Conservation (phyloP, 345 rosid genomes). For the Syzygium aromaticum region DNA sequence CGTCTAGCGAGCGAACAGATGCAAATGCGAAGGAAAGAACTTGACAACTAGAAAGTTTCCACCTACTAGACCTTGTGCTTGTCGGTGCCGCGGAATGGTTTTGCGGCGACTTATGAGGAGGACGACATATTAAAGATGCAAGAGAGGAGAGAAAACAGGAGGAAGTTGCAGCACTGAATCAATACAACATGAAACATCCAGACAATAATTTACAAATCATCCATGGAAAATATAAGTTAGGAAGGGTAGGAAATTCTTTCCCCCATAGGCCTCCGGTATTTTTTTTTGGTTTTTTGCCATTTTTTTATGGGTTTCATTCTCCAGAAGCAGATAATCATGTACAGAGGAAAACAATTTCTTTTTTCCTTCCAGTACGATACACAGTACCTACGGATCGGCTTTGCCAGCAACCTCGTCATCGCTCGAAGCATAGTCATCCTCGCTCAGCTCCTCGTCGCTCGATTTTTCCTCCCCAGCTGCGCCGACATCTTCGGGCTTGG, state of each 20-base stretch:
- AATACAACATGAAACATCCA: constrained; percentile 13
- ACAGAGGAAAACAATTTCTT: constrained; percentile 22
- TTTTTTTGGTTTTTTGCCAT: background rate
- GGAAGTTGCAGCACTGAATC: constrained; percentile 7
- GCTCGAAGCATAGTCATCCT: constrained; percentile 62
- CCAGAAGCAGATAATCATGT: constrained; percentile 26
- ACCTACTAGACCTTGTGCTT: background rate
- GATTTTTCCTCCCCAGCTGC: constrained; percentile 51
- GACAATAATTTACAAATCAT: constrained; percentile 27
- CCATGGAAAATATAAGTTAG: constrained; percentile 20
- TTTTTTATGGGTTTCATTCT: constrained; percentile 6
- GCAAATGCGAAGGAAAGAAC: background rate
- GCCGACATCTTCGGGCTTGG: constrained; percentile 65
- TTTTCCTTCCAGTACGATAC: background rate
- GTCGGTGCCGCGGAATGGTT: background rate
- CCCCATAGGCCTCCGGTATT: background rate
- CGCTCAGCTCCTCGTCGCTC: constrained; percentile 85
- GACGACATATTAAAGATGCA: background rate
- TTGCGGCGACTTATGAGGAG: background rate
- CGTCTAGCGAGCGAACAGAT: background rate
- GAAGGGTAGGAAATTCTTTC: constrained; percentile 22
- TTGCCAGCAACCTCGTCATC: constrained; percentile 76
- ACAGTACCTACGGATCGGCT: constrained; percentile 50
- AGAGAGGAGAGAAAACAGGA: background rate
- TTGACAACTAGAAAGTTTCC: background rate